A percentile compares a stretch with the other conserved stretches of the same genome.
Evolutionary conservation across 2,329 filamentous ascomycete genomes (phyloP).

Genomic region (Fusarium sarcochroum): DNA sequence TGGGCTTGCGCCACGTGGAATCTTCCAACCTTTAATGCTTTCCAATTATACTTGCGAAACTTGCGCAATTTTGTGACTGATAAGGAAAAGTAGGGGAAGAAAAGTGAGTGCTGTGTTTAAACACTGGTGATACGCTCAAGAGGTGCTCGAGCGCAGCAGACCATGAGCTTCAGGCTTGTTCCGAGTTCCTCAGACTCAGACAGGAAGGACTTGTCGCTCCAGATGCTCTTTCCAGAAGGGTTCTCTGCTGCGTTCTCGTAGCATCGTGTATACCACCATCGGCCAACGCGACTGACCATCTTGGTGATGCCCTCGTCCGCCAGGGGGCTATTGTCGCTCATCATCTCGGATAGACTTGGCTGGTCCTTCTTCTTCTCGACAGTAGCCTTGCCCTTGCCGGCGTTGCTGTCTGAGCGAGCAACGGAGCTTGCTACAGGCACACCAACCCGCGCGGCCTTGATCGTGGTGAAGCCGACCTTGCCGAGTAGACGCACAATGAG

Average conservation of each 20-base stretch:
- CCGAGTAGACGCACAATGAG: slow-evolving; percentile 76
- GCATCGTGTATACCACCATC: slow-evolving; percentile 97
- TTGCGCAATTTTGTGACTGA: slow-evolving; percentile 27
- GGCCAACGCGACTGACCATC: slow-evolving; percentile 90
- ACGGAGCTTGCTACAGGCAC: slow-evolving; percentile 76
- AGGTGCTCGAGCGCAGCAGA: slow-evolving; percentile 91
- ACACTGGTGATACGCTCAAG: slow-evolving; percentile 65
- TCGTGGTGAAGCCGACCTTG: slow-evolving; percentile 76
- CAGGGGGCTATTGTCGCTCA: slow-evolving; percentile 76
- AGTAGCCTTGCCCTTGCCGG: slow-evolving; percentile 29
- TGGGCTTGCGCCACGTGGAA: slow-evolving; percentile 46
- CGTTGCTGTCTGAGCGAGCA: slow-evolving; percentile 47
- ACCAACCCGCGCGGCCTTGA: slow-evolving; percentile 83
- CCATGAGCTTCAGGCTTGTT: slow-evolving; percentile 90
- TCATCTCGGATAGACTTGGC: slow-evolving; percentile 77
- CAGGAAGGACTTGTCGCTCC: slow-evolving; percentile 81
- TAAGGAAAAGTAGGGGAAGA: slow-evolving; percentile 33
- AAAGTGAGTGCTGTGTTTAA: slow-evolving; percentile 48
- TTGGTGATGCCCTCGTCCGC: slow-evolving; percentile 90
- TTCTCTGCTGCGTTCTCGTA: slow-evolving; percentile 80
- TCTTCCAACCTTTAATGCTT: slow-evolving; percentile 48
- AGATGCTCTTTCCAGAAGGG: slow-evolving; percentile 72
- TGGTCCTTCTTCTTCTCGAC: slow-evolving; percentile 58
- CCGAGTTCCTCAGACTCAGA: slow-evolving; percentile 88
- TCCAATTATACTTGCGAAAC: slow-evolving; percentile 29